Conservation (phyloP, 148 eudicot species). For the Cornus suecica region DNA sequence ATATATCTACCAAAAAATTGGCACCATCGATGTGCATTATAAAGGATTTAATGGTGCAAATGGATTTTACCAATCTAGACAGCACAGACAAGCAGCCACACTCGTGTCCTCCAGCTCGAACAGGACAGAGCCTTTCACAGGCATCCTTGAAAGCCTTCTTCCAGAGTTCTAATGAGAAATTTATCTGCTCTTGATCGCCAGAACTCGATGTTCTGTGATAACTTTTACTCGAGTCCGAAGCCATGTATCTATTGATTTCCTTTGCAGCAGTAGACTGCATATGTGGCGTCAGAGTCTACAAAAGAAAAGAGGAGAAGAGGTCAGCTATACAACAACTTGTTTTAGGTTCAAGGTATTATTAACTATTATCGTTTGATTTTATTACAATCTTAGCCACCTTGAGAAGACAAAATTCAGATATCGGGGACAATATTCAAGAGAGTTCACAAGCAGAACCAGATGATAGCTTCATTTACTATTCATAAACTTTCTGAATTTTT, state of each 20-base stretch:
- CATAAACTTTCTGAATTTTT: not conserved
- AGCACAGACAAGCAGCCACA: slow-evolving; percentile 81
- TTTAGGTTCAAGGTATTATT: not conserved
- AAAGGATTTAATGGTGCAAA: not conserved
- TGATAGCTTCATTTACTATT: not conserved
- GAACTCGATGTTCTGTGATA: slow-evolving; percentile 53
- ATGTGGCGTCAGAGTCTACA: slow-evolving; percentile 63
- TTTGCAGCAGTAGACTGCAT: slow-evolving; percentile 92
- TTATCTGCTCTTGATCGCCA: slow-evolving; percentile 53
- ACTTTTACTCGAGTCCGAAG: slow-evolving; percentile 32
- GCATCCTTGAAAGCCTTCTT: slow-evolving; percentile 90
- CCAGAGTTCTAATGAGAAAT: slow-evolving; percentile 79
- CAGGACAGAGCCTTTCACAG: slow-evolving; percentile 77
- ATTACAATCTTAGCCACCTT: not conserved
- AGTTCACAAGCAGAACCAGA: not conserved
- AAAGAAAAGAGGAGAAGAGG: not conserved
- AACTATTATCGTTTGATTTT: not conserved
- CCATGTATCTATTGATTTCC: slow-evolving; percentile 39
- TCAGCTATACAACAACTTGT: not conserved
- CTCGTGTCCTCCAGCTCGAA: slow-evolving; percentile 75
- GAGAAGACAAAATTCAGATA: not conserved
- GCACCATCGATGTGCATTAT: not conserved
- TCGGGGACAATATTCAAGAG: not conserved
- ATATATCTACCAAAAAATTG: not conserved
- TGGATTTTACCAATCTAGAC: slow-evolving; percentile 53